A percentile compares a stretch with the other conserved stretches of the same genome.
Evolutionary conservation across 176 grass and related monocot species (phyloP).

Genomic region (Lolium perenne): DNA sequence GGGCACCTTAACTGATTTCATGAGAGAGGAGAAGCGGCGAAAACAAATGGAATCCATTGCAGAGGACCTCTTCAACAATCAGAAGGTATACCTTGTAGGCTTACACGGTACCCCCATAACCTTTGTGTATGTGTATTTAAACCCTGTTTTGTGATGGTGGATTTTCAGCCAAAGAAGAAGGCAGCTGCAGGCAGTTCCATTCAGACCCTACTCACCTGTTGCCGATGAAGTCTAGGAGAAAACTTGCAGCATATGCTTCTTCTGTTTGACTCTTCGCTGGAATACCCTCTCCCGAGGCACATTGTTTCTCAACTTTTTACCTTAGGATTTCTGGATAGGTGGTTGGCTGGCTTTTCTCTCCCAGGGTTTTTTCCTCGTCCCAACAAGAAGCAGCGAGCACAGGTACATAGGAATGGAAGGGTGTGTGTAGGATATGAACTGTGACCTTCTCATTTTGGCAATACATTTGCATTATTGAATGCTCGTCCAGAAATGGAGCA

Average conservation of each 20-base stretch:
- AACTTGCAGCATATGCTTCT: background rate
- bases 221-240: slow-evolving; percentile 47
- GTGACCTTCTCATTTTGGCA: slow-evolving; percentile 12
- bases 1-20: slow-evolving; percentile 55
- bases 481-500: background rate
- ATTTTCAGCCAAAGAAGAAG: slow-evolving; percentile 79
- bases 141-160: slow-evolving; percentile 13
- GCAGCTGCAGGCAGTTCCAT: slow-evolving; percentile 72
- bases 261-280: background rate
- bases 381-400: background rate
- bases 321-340: slow-evolving; percentile 17
- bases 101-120: background rate
- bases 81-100: slow-evolving; percentile 56
- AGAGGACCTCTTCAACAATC: slow-evolving; percentile 87
- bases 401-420: slow-evolving; percentile 2
- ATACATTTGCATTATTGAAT: background rate
- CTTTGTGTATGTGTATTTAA: background rate
- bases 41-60: slow-evolving; percentile 90
- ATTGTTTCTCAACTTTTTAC: background rate
- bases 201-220: slow-evolving; percentile 61
- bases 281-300: background rate
- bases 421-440: background rate
- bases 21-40: slow-evolving; percentile 76
- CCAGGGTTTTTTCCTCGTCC: background rate
- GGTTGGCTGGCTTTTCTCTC: background rate